Evolutionary conservation across 164 flowering plant genomes (phyloP).

Genomic region (Echeveria elegans): DNA sequence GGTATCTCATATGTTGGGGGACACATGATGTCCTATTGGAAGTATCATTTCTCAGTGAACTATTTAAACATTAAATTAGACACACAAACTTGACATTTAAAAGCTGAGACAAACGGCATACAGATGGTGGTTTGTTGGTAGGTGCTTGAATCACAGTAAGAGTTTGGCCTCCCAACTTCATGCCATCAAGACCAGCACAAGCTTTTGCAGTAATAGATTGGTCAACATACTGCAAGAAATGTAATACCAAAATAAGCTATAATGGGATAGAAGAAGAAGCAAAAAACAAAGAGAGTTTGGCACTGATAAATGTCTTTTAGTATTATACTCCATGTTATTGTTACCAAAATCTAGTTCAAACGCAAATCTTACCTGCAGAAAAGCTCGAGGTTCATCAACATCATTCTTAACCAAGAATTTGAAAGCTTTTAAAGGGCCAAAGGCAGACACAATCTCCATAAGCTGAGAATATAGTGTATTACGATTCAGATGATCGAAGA

Average conservation of each 20-base stretch:
- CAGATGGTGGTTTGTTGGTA: constrained; percentile 40
- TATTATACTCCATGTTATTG: too few relatives aligned
- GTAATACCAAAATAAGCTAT: background rate
- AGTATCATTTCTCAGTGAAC: background rate
- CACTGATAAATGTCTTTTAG: background rate
- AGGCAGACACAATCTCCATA: constrained; percentile 67
- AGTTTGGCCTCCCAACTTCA: constrained; percentile 85
- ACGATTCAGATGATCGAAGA: background rate
- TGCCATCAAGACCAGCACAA: constrained; percentile 90
- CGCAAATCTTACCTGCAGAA: constrained; percentile 56
- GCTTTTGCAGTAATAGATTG: constrained; percentile 73
- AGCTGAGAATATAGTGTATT: constrained; percentile 35
- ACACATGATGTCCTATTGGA: constrained; percentile 41
- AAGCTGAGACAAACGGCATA: constrained; percentile 15
- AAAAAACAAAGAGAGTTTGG: background rate
- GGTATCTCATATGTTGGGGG: constrained; percentile 54
- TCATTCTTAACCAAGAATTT: constrained; percentile 40
- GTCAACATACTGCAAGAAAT: constrained; percentile 64
- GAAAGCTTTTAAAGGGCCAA: constrained; percentile 78
- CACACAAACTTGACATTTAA: background rate
- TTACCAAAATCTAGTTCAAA: background rate
- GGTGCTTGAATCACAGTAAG: constrained; percentile 69
- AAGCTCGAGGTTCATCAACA: constrained; percentile 46
- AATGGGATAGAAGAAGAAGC: background rate
- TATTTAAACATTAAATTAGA: background rate